A percentile compares a stretch with the other conserved stretches of the same genome.
These are phyloP conservation scores for Canna indica DNA, from an alignment of 176 grass and related monocot genomes.

Conservation along the genomic window DNA sequence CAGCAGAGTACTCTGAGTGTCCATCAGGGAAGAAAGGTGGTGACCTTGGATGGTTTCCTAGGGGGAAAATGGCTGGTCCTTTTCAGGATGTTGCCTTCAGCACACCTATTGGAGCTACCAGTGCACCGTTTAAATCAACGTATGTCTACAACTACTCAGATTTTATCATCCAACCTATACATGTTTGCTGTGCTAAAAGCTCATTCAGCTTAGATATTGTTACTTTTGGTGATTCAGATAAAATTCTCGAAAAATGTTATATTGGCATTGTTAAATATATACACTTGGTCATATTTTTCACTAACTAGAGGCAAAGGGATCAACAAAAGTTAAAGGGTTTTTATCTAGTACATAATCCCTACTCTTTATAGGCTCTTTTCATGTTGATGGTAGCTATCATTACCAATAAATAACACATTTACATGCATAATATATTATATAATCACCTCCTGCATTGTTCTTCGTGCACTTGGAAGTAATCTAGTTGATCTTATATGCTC, in stretches of 20 bases:
- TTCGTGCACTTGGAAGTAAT: no score
- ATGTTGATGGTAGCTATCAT: no score
- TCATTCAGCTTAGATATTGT: not conserved
- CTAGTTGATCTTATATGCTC: no score
- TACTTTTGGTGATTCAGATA: not conserved
- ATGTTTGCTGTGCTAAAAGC: not conserved
- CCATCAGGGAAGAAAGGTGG: constrained; percentile 97
- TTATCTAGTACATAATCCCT: no score
- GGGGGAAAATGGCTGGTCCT: constrained; percentile 95
- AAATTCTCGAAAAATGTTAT: not conserved
- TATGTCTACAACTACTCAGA: constrained; percentile 23
- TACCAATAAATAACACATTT: no score
- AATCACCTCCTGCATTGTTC: no score
- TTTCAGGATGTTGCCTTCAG: constrained; percentile 93
- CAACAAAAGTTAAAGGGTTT: no score
- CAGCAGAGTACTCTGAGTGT: constrained; percentile 82
- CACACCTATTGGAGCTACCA: constrained; percentile 68
- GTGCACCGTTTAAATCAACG: constrained; percentile 91
- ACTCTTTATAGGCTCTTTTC: no score
- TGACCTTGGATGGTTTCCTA: constrained; percentile 94
- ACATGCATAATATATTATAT: no score
- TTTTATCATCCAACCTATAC: not conserved
- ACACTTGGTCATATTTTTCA: no score
- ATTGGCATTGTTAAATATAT: no score
- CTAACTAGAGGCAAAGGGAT: no score